phyloP scores from a whole-genome alignment of 345 rosid species.

The Ricinus communis region DNA sequence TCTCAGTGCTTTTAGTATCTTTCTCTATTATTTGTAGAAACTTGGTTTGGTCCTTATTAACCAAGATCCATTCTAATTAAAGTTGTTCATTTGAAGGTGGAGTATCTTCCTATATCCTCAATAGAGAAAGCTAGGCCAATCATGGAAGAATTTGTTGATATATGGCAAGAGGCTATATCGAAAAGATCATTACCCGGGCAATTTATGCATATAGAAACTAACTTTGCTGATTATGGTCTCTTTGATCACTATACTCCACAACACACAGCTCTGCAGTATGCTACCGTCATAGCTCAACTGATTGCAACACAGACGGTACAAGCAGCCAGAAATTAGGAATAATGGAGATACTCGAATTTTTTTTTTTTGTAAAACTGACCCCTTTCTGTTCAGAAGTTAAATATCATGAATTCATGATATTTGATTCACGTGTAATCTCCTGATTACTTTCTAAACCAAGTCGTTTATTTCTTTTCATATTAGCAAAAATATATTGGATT shows the following conservation, averaged over 20 bases:
- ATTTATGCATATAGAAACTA: slow-evolving; percentile 64
- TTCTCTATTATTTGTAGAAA: not conserved
- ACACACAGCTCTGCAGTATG: slow-evolving; percentile 82
- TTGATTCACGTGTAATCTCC: no score
- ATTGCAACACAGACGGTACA: slow-evolving; percentile 72
- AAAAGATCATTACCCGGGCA: slow-evolving; percentile 79
- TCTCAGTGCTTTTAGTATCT: not conserved
- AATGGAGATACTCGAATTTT: not conserved
- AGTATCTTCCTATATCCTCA: slow-evolving; percentile 85
- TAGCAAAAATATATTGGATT: no score
- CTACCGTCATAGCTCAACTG: slow-evolving; percentile 72
- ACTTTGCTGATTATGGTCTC: slow-evolving; percentile 73
- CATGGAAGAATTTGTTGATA: slow-evolving; percentile 77
- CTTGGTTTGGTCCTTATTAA: not conserved
- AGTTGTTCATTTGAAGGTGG: slow-evolving; percentile 54
- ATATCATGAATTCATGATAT: not conserved
- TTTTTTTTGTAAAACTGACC: slow-evolving; percentile 7
- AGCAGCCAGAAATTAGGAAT: slow-evolving; percentile 46
- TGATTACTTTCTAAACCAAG: no score
- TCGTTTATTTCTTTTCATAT: not conserved
- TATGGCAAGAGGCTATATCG: slow-evolving; percentile 72
- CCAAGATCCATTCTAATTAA: slow-evolving; percentile 2
- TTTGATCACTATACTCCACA: slow-evolving; percentile 66
- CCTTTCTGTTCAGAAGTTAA: not conserved
- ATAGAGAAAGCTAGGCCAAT: slow-evolving; percentile 65